Evolutionary conservation across 352 stramenopile genomes (phyloP), one percentile per base, ranked within the genome.

Genomic region (Globisporangium solare): DNA sequence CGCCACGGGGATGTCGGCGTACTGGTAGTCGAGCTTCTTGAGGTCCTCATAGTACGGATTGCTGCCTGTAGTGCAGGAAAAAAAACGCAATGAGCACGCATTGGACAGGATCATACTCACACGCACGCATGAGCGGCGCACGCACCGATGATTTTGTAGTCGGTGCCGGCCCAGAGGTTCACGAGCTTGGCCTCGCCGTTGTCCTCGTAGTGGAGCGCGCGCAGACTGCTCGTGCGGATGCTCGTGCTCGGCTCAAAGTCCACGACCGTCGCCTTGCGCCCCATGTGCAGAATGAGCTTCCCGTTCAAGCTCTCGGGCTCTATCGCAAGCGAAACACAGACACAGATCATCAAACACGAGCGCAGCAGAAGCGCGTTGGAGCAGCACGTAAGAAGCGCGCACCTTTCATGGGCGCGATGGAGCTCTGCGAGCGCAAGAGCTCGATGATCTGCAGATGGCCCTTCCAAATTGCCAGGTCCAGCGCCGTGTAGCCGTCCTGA

Each of bases 391-490:
- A n/a, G n/a, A n/a, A n/a, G n/a, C n/a, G n/a, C n/a, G 10, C 10
- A 84, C 78, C 78, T 82, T 93, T 93, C 76, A 93, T 93, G 1
- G 83, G 83, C 15, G 83, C 79, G 35, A 91, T 83, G 54, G 72
- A 89, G 54, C 80, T 80, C 55, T 93, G 83, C 10, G 83, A 91
- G 18, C 83, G 80, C 58, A 93, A 51, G 20, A 93, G 58, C 60
- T 93, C 83, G 15, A 93, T 88, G 60, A 93, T 89, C 66, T 93
- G 83, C 51, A 88, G 48, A 58, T 93, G 83, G 18, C 83, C 83
- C 27, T 74, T 83, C 83, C 83, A 93, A 56, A 93, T 87, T 42
- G 83, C 83, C 35, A 93, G 64, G 61, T 93, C 83, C 51, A 93
- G 65, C 32, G 83, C 80, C 41, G 80, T 79, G 67, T 93, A 93